A percentile compares a stretch with the other conserved stretches of the same genome.
Evolutionary conservation across 257 asterid genomes (phyloP).

Genomic region (Ballota nigra): DNA sequence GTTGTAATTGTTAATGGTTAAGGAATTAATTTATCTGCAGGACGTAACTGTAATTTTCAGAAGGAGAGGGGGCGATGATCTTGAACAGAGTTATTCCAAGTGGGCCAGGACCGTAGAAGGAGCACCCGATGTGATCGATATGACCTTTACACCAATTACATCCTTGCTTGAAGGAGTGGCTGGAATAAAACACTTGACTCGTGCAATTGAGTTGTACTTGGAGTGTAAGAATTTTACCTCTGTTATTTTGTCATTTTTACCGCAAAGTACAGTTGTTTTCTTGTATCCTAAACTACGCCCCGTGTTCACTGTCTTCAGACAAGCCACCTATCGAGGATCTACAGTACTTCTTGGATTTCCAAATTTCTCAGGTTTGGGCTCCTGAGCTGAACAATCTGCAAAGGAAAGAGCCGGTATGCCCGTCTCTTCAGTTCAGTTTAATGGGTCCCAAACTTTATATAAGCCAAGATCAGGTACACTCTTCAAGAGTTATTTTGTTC

Average conservation of each 20-base stretch:
- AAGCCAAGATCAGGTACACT: conserved; percentile 93
- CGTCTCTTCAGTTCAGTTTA: conserved; percentile 89
- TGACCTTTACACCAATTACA: conserved; percentile 89
- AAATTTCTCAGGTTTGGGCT: conserved; percentile 93
- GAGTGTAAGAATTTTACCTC: conserved; percentile 63
- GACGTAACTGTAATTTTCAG: conserved; percentile 97
- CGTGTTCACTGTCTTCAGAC: conserved; percentile 48
- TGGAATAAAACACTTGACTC: conserved; percentile 77
- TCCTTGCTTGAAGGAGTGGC: conserved; percentile 87
- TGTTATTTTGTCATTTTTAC: background rate
- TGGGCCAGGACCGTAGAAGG: conserved; percentile 89
- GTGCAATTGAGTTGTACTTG: conserved; percentile 89
- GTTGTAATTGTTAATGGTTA: background rate
- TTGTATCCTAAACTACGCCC: conserved; percentile 1
- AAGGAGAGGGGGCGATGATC: conserved; percentile 99
- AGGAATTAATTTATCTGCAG: conserved; percentile 43
- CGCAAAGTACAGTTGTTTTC: background rate
- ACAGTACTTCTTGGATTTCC: conserved; percentile 95
- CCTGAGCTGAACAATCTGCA: conserved; percentile 90
- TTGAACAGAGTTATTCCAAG: conserved; percentile 91
- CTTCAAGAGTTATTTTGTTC: background rate
- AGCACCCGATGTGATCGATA: conserved; percentile 94
- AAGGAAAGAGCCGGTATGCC: conserved; percentile 92
- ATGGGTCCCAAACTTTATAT: conserved; percentile 98
- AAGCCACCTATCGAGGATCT: conserved; percentile 99